Conservation (phyloP, 148 eudicot species). For the Spergularia marina region DNA sequence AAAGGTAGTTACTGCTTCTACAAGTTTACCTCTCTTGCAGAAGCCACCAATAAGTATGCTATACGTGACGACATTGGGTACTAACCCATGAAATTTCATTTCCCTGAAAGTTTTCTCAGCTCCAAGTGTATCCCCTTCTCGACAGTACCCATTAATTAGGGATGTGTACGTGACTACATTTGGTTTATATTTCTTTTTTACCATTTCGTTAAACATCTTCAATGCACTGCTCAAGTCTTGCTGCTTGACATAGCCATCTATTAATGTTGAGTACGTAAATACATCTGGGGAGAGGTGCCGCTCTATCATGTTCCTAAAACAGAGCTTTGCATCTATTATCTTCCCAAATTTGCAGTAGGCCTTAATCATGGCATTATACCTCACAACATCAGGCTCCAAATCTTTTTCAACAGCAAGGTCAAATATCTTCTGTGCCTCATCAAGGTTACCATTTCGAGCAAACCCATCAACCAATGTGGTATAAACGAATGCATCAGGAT, state of each 20-base stretch:
- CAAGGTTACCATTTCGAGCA: conserved; percentile 56
- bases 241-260: conserved; percentile 82
- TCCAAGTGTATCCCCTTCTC: conserved; percentile 37
- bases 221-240: conserved; percentile 62
- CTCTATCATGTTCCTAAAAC: conserved; percentile 52
- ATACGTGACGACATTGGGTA: conserved; percentile 78
- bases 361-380: conserved; percentile 81
- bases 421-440: conserved; percentile 70
- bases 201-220: conserved; percentile 46
- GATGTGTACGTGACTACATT: conserved; percentile 90
- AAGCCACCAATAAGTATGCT: conserved; percentile 64
- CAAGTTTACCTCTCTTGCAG: conserved; percentile 64
- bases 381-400: conserved; percentile 62
- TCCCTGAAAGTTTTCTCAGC: conserved; percentile 56
- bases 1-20: conserved; percentile 57
- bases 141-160: conserved; percentile 70
- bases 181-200: conserved; percentile 53
- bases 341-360: conserved; percentile 72
- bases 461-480: conserved; percentile 78
- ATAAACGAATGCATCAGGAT: conserved; percentile 63
- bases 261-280: conserved; percentile 75
- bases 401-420: conserved; percentile 45
- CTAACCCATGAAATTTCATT: conserved; percentile 54
- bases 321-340: conserved; percentile 67
- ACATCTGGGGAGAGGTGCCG: conserved; percentile 53